Percentiles rank a stretch among this genome's conserved stretches.
Conservation (phyloP, 371 early-diverging fungal genomes). For the Mucor racemosus region DNA sequence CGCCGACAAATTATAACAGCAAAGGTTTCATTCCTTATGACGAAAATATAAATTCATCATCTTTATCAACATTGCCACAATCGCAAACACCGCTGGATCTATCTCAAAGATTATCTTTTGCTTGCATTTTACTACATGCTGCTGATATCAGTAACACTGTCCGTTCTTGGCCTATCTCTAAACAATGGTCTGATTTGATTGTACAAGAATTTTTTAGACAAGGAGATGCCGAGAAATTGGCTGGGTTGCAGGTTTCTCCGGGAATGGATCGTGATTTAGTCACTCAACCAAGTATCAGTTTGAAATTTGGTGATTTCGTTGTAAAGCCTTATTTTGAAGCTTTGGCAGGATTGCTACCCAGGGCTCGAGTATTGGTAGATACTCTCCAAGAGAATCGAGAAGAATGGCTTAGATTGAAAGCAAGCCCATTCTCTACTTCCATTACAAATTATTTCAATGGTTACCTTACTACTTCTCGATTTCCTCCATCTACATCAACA, state of each 20-base stretch:
- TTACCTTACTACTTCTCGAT: background rate
- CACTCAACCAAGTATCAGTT: constrained; percentile 76
- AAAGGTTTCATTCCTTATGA: background rate
- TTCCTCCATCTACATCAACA: constrained; percentile 3
- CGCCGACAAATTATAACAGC: background rate
- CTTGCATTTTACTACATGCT: constrained; percentile 78
- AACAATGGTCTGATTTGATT: constrained; percentile 88
- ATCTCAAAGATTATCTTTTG: constrained; percentile 54
- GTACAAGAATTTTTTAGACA: constrained; percentile 87
- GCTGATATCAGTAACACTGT: constrained; percentile 91
- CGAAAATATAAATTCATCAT: background rate
- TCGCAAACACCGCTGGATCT: background rate
- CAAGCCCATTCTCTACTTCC: constrained; percentile 26
- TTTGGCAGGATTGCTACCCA: constrained; percentile 71
- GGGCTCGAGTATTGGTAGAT: constrained; percentile 38
- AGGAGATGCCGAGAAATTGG: constrained; percentile 81
- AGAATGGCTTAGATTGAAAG: constrained; percentile 42
- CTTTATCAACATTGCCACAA: no score
- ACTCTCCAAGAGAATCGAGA: constrained; percentile 43
- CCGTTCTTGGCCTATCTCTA: constrained; percentile 81
- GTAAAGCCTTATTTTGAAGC: constrained; percentile 82
- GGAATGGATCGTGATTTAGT: constrained; percentile 83
- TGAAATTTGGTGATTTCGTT: constrained; percentile 85
- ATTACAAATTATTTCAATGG: constrained; percentile 15
- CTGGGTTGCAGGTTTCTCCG: constrained; percentile 80